Conservation (phyloP, 495 filamentous ascomycete genomes). For the Daldinia vernicosa region DNA sequence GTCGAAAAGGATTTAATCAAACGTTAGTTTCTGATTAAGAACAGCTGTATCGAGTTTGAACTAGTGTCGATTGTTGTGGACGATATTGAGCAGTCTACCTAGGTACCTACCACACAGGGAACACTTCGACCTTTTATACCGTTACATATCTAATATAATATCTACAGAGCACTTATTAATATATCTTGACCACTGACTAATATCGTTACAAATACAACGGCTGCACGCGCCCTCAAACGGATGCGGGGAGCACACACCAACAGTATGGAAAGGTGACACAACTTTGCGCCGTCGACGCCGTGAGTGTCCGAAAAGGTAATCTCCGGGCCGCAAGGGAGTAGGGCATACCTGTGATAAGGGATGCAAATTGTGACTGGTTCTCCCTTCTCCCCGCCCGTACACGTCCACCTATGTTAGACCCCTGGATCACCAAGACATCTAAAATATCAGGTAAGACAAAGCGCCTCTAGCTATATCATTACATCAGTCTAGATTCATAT, state of each 20-base stretch:
- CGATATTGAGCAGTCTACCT: background rate
- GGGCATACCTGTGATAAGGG: background rate
- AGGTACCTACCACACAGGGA: no score
- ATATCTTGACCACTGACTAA: background rate
- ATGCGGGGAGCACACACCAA: background rate
- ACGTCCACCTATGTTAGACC: no score
- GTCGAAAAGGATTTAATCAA: background rate
- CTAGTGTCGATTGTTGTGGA: background rate
- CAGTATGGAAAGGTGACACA: background rate
- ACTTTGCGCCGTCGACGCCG: background rate
- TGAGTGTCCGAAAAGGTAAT: background rate
- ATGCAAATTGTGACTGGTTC: background rate
- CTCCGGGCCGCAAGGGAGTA: background rate
- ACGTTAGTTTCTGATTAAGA: background rate
- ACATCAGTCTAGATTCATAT: no score
- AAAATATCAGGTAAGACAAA: background rate
- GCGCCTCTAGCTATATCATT: no score
- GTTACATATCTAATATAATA: background rate
- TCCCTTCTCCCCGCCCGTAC: background rate
- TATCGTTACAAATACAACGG: background rate
- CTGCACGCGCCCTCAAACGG: background rate
- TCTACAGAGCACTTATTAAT: background rate
- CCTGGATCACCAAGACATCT: no score
- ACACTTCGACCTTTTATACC: background rate
- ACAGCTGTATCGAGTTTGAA: background rate